Base-by-base conservation (phyloP, 495 filamentous ascomycete genomes). In the Penicillium bialowiezense region DNA sequence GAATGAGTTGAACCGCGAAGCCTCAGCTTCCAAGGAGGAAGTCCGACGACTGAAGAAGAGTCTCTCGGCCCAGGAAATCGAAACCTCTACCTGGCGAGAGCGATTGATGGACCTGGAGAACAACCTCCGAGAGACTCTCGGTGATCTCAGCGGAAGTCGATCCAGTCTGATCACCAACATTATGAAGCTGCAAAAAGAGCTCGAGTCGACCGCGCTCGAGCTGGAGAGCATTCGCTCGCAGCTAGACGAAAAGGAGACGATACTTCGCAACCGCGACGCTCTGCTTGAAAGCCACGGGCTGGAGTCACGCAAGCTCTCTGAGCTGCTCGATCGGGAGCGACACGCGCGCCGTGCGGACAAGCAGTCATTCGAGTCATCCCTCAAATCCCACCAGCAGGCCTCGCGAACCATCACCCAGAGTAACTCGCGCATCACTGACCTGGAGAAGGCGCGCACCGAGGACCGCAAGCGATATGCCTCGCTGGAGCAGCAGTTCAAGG, bases 311-410 rank as follows among this genome's bases (percentile, higher is more conserved):
- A 91, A 91, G 59, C 72, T 97, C 21, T 82, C 83, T 5, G 92
- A 97, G 43, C 74, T 96, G 37, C 83, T 97, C 23, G 93, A 98
- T 23, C 92, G 92, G 44, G 93, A 98, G 69, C 84, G 90, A 26
- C 81, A 88, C 55, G 83, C 82, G 40, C 89, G 93, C 48, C 83
- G 87, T 32, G 85, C 87, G 43, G 90, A 93, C 52, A 91, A 89
- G 60, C 78, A 87, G 50, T 84, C 91, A 32, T 90, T 91, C 51
- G 93, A 97, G 55, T 85, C 88, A 34, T 84, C 89, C 54, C 85
- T 95, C 60, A 90, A 87, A 56, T 89, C 87, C 2, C 87, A 95
- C 50, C 87, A 91, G 43, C 88, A 90, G 44, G 84, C 90, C 34
- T 86, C 83, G 17, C 83, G 89, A 15, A 92, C 87, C 2, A 85